Percentiles rank a stretch among this genome's conserved stretches.
Evolutionary conservation across 768 basidiomycete genomes (phyloP).

Genomic region (Leucogyrophana mollusca): DNA sequence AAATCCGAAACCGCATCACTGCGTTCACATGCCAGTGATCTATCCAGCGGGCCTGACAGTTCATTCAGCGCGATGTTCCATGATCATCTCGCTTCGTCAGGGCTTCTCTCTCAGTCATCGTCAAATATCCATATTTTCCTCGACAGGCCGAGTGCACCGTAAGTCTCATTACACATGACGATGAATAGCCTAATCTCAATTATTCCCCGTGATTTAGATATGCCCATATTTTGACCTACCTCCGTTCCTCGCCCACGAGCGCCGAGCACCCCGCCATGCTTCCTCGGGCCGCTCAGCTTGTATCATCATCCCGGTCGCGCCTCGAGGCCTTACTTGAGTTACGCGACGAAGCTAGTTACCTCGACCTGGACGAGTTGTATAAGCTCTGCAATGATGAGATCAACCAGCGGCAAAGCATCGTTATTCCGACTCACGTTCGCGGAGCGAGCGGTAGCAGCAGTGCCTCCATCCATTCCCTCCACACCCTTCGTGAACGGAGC

Average conservation of each 20-base stretch:
- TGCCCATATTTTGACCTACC: conserved; percentile 65
- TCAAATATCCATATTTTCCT: conserved; percentile 69
- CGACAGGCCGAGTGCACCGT: conserved; percentile 80
- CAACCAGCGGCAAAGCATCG: conserved; percentile 44
- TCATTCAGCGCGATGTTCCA: conserved; percentile 53
- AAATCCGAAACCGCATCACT: conserved; percentile 54
- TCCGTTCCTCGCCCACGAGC: conserved; percentile 53
- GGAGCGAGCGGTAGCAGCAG: conserved; percentile 41
- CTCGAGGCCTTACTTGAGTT: conserved; percentile 72
- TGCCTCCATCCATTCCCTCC: conserved; percentile 58
- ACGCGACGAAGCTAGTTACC: conserved; percentile 75
- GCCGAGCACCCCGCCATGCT: conserved; percentile 50
- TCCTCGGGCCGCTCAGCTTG: conserved; percentile 58
- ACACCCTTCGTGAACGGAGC: conserved; percentile 55
- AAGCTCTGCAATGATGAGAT: conserved; percentile 70
- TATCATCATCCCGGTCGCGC: conserved; percentile 41
- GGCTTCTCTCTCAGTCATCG: conserved; percentile 45
- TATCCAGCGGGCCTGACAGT: conserved; percentile 16
- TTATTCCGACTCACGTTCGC: conserved; percentile 35
- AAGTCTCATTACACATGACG: conserved; percentile 31
- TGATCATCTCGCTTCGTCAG: conserved; percentile 62
- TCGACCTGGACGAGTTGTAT: conserved; percentile 65
- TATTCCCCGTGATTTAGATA: conserved; percentile 50
- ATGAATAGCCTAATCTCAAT: conserved; percentile 2
- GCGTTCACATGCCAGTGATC: conserved; percentile 50